Percentiles rank a stretch among this genome's conserved stretches.
Conservation (phyloP, 306 rosid genomes). For the Cucumis cinereus region DNA sequence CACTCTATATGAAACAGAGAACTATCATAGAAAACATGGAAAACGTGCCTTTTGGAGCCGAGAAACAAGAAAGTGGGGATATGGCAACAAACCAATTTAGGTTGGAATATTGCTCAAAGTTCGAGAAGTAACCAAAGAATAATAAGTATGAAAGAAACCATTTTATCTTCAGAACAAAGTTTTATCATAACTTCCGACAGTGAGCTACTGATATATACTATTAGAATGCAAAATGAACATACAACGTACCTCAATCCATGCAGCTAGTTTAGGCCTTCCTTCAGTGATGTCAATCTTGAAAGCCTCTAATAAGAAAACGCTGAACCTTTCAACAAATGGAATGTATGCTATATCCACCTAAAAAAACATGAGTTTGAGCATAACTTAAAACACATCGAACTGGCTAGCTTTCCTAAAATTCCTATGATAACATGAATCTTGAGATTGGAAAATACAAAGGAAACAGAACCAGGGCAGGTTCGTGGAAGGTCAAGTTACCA, state of each 20-base stretch:
- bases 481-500: slow-evolving; percentile 27
- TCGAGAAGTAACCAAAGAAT: no score
- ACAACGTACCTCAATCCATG: slow-evolving; percentile 1
- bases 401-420: neutral
- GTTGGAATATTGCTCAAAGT: no score
- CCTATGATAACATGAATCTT: neutral
- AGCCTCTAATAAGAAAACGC: slow-evolving; percentile 22
- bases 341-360: slow-evolving; percentile 60
- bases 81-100: no score
- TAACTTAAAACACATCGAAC: neutral
- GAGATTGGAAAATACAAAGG: slow-evolving; percentile 1
- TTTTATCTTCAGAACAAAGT: neutral
- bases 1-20: no score
- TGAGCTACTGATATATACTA: neutral
- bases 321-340: slow-evolving; percentile 54
- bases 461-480: neutral
- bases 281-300: slow-evolving; percentile 21
- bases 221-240: neutral
- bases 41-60: no score
- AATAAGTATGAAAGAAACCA: no score
- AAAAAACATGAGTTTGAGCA: neutral
- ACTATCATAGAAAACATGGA: no score
- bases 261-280: neutral
- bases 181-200: neutral
- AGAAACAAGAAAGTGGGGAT: no score